Evolutionary conservation across 2,329 filamentous ascomycete species (phyloP), one percentile per base, ranked within the genome.

Genomic region (Colletotrichum lentis): DNA sequence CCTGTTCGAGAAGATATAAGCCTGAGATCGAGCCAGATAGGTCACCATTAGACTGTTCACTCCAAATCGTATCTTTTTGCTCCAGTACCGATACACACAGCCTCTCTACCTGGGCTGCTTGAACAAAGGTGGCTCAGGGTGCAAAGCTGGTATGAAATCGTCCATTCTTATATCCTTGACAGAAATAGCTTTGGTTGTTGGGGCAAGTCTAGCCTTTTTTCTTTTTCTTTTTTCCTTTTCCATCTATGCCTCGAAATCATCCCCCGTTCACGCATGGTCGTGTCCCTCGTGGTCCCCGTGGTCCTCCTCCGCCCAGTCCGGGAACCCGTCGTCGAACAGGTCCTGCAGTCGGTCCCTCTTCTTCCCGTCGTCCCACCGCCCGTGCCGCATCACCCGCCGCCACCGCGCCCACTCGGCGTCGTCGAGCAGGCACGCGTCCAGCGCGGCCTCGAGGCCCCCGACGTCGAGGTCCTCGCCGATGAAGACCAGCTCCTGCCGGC

Each of bases 401-500:
- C 88, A 88, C 72, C 80, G 75, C 37, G 74, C 74, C 74, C 84
- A 85, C 76, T 93, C 90, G 0, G 75, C 75, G 24, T 90, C 85
- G n/a, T 83, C 82, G 3, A 93, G 75, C 27, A 92, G 74, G 72
- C 90, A 92, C 2, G 75, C 77, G 72, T 93, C 87, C 3, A 93
- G 75, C 41, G 84, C 75, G 5, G 76, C 77, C 27, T 82, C 84
- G 18, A 93, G 78, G 0, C 79, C 82, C 5, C 75, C 73, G 1
- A 81, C 73, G 57, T 91, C 82, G 16, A 93, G 80, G 5, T 83
- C 82, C 76, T 92, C 89, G 0, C 90, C 90, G 65, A 93, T 92
- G 69, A 93, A 91, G 3, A 93, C 90, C 7, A 93, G 75, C 75
- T 93, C 90, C 74, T 93, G 90, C 2, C 90, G 81, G 1, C 90